These are phyloP conservation scores for Mycena filopes DNA, from an alignment of 768 basidiomycete species.

Conservation along the genomic window DNA sequence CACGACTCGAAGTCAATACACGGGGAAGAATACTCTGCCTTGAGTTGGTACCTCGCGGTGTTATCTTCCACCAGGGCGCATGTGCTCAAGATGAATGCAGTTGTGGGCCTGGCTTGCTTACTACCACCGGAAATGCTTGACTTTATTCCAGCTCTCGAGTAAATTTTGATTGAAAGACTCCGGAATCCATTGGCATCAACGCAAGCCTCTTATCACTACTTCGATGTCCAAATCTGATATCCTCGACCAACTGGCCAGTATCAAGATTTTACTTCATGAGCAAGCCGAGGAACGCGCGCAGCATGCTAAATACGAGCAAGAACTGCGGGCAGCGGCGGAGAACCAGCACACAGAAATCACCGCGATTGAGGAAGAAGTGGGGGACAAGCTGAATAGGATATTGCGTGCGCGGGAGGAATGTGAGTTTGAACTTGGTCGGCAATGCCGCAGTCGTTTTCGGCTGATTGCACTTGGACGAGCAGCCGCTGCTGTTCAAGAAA, in stretches of 20 bases:
- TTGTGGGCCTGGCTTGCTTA: too few species aligned
- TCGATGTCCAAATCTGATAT: constrained; percentile 11
- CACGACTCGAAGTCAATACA: too few species aligned
- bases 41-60: too few species aligned
- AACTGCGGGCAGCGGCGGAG: constrained; percentile 12
- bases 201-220: constrained; percentile 17
- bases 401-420: background rate
- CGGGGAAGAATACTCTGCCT: too few species aligned
- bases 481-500: background rate
- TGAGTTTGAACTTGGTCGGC: background rate
- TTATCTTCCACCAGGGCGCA: too few species aligned
- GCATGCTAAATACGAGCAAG: constrained; percentile 6
- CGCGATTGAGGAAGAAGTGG: constrained; percentile 5
- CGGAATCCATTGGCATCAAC: too few species aligned
- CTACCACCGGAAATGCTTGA: too few species aligned
- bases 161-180: too few species aligned
- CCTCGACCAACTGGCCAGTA: constrained; percentile 17
- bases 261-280: constrained; percentile 25
- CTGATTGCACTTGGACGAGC: background rate
- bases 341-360: constrained; percentile 15
- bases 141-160: background rate
- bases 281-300: constrained; percentile 18
- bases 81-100: too few species aligned
- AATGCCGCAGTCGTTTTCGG: background rate
- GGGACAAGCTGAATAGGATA: constrained; percentile 18